phyloP scores from a whole-genome alignment of 139 green algal species.

The Chlorella sorokiniana region DNA sequence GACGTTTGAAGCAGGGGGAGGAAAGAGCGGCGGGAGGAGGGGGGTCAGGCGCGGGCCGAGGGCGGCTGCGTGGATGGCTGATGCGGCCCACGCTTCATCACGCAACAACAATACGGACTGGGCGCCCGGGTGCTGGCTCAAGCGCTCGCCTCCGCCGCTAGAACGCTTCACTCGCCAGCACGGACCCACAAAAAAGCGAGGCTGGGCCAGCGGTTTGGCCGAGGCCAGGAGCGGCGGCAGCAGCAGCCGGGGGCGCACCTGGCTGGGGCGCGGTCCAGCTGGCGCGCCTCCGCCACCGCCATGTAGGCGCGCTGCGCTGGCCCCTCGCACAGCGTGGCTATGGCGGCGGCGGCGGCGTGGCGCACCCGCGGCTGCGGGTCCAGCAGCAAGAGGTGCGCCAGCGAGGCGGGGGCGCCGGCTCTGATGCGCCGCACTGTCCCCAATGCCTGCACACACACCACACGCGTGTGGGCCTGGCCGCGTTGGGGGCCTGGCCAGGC shows the following conservation, averaged over 20 bases:
- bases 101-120: too few species aligned
- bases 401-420: background rate
- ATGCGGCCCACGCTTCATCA: too few species aligned
- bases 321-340: constrained; percentile 66
- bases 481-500: too few species aligned
- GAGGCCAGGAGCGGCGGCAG: too few species aligned
- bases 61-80: too few species aligned
- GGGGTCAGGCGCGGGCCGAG: too few species aligned
- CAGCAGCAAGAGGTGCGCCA: constrained; percentile 65
- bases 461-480: too few species aligned
- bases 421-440: background rate
- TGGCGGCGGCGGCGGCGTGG: constrained; percentile 54
- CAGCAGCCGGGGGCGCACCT: background rate
- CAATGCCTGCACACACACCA: background rate
- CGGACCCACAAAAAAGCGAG: too few species aligned
- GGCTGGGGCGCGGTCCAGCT: background rate
- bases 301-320: constrained; percentile 62
- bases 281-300: constrained; percentile 57
- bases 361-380: constrained; percentile 62
- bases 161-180: too few species aligned
- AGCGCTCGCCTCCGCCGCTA: too few species aligned
- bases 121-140: too few species aligned
- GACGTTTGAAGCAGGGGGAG: background rate
- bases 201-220: too few species aligned
- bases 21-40: background rate